These are phyloP conservation scores for Camelina laxa DNA, from an alignment of 345 rosid genomes.

Conservation along the genomic window DNA sequence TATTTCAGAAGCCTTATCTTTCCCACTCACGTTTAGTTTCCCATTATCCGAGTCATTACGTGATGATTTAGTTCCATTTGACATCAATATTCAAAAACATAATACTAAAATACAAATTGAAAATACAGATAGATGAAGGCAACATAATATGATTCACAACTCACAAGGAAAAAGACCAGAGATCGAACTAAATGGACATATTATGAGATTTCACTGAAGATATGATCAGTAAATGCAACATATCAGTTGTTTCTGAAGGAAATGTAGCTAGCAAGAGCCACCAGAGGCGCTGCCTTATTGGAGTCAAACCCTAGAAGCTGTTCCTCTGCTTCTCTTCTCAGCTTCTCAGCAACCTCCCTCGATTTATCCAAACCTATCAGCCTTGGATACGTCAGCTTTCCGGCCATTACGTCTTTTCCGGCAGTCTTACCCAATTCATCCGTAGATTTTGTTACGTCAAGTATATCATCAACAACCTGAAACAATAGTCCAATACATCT, in stretches of 20 bases:
- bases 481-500: slow-evolving; percentile 74
- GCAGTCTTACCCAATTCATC: slow-evolving; percentile 87
- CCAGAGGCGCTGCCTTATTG: slow-evolving; percentile 75
- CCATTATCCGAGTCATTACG: no score
- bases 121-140: no score
- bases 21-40: no score
- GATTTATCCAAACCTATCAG: slow-evolving; percentile 74
- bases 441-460: slow-evolving; percentile 79
- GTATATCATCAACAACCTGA: slow-evolving; percentile 92
- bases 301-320: slow-evolving; percentile 64
- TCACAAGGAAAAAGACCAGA: neutral
- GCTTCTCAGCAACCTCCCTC: slow-evolving; percentile 57
- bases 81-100: no score
- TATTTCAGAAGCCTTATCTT: no score
- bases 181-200: neutral
- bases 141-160: no score
- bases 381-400: slow-evolving; percentile 77
- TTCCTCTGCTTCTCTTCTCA: slow-evolving; percentile 65
- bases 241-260: slow-evolving; percentile 66
- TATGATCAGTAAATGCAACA: neutral
- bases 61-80: no score
- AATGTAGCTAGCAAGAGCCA: slow-evolving; percentile 82
- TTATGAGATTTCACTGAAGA: slow-evolving; percentile 5
- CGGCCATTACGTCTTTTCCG: slow-evolving; percentile 77
- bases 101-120: no score